Conservation (phyloP, 257 asterid species). For the Solanum etuberosum region DNA sequence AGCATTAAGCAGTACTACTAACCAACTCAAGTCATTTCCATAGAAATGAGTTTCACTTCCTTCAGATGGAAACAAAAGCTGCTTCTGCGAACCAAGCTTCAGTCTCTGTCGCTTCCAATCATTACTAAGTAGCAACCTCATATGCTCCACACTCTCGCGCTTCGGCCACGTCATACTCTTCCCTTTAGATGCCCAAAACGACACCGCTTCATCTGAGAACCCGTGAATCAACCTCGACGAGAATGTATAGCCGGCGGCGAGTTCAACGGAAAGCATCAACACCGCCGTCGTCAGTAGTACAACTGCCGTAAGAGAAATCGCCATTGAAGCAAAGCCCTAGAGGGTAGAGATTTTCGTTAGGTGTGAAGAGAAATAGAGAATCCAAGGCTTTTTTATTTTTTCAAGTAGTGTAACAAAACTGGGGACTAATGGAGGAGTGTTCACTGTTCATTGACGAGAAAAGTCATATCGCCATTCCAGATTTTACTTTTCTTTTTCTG, state of each 20-base stretch:
- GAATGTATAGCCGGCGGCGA: conserved; percentile 12
- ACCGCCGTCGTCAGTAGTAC: background rate
- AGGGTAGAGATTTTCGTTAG: background rate
- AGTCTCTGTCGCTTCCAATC: conserved; percentile 64
- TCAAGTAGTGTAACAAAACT: background rate
- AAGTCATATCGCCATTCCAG: background rate
- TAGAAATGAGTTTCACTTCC: conserved; percentile 41
- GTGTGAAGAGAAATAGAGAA: background rate
- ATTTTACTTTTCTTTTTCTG: background rate
- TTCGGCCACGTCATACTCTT: conserved; percentile 30
- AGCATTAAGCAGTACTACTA: background rate
- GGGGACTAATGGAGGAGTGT: background rate
- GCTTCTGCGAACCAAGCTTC: conserved; percentile 42
- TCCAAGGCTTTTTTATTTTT: background rate
- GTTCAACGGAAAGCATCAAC: background rate
- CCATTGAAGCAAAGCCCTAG: background rate
- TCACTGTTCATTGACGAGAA: background rate
- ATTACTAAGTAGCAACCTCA: conserved; percentile 33
- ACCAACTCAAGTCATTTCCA: conserved; percentile 85
- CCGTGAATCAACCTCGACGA: conserved; percentile 52
- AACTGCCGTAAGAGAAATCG: background rate
- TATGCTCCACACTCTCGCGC: conserved; percentile 34
- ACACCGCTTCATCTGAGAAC: conserved; percentile 41
- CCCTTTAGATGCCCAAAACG: conserved; percentile 19
- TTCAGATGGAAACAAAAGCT: conserved; percentile 31